Conservation (phyloP, 768 basidiomycete species). For the Epithele typhae region DNA sequence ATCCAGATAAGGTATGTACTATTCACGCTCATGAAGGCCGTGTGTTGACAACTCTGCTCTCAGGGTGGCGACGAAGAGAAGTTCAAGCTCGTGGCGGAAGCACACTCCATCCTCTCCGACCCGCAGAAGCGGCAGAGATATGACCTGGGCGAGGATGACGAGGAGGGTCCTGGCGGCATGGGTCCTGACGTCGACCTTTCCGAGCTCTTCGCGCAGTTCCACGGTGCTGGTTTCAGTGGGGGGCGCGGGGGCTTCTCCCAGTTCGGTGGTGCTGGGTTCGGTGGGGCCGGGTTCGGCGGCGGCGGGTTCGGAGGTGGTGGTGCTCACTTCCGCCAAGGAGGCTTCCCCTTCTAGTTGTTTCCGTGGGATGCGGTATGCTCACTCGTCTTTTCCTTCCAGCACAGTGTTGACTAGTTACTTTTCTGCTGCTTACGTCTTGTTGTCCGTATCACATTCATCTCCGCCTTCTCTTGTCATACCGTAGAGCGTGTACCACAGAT, state of each 20-base stretch:
- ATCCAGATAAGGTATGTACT: constrained; percentile 70
- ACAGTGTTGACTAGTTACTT: too few relatives aligned
- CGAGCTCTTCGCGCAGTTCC: constrained; percentile 62
- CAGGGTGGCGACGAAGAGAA: constrained; percentile 94
- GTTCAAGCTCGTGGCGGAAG: constrained; percentile 88
- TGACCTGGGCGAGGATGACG: constrained; percentile 80
- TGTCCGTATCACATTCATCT: background rate
- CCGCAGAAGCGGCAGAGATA: constrained; percentile 68
- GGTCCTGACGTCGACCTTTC: constrained; percentile 49
- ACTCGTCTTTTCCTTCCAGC: too few relatives aligned
- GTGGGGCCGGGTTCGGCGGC: constrained; percentile 9
- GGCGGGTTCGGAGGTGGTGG: background rate
- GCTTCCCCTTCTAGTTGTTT: constrained; percentile 12
- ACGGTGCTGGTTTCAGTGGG: constrained; percentile 33
- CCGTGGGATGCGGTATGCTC: too few relatives aligned
- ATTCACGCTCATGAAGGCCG: background rate
- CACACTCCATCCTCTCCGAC: constrained; percentile 79
- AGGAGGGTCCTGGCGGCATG: constrained; percentile 41
- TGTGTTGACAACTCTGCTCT: background rate
- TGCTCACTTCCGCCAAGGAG: background rate
- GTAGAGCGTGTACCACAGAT: constrained; percentile 8
- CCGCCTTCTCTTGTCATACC: constrained; percentile 3
- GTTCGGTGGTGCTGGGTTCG: constrained; percentile 17
- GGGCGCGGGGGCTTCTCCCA: constrained; percentile 22
- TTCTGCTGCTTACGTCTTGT: background rate